Evolutionary conservation across 192 early-diverging fungal genomes (phyloP).

Genomic region (Linnemannia zychae): DNA sequence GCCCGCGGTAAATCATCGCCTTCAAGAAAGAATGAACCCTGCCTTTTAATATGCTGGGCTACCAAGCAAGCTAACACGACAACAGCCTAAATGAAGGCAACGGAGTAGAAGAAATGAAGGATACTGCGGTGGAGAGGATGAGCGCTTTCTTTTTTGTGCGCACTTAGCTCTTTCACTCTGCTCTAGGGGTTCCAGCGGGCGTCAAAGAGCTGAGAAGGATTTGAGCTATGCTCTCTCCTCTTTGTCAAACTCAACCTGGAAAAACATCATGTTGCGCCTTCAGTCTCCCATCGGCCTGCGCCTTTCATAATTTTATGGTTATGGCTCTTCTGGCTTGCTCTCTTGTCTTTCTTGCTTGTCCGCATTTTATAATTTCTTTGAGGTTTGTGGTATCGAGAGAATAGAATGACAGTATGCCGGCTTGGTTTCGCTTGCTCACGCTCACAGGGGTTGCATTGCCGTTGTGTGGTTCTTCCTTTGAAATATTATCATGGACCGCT

Average conservation of each 20-base stretch:
- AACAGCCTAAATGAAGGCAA: neutral
- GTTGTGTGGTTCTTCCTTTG: neutral
- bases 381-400: neutral
- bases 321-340: neutral
- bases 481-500: neutral
- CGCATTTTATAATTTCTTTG: neutral
- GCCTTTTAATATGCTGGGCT: neutral
- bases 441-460: neutral
- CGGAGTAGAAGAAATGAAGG: neutral
- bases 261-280: neutral
- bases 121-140: neutral
- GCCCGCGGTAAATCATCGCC: too few species aligned
- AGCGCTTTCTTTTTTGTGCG: neutral
- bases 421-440: neutral
- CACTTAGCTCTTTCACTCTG: neutral
- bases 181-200: neutral
- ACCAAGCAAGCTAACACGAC: neutral
- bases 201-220: neutral
- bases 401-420: neutral
- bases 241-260: neutral
- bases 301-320: neutral
- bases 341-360: neutral
- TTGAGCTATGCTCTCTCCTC: conserved; percentile 1
- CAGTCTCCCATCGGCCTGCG: neutral
- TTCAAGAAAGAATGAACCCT: too few species aligned